A percentile compares a stretch with the other conserved stretches of the same genome.
phyloP scores from a whole-genome alignment of 164 flowering plant genomes.

The Stephania japonica region DNA sequence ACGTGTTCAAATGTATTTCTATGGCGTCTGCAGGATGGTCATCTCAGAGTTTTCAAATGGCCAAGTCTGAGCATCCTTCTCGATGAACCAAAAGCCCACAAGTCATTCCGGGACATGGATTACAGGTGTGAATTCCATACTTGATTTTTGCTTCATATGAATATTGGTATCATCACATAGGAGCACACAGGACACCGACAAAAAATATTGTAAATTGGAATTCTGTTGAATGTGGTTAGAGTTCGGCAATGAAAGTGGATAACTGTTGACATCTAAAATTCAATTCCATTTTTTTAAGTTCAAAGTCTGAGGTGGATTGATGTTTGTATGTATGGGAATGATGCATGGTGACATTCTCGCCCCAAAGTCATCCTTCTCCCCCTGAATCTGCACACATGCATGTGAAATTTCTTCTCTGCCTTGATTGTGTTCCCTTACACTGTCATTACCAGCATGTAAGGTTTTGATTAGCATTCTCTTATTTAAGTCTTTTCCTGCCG shows the following conservation, averaged over 20 bases:
- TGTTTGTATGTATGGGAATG: background rate
- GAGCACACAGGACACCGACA: background rate
- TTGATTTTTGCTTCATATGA: background rate
- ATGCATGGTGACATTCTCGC: background rate
- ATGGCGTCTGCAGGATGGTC: constrained; percentile 63
- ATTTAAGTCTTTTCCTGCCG: too few relatives aligned
- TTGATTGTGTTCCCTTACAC: background rate
- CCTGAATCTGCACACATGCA: background rate
- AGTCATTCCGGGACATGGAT: constrained; percentile 80
- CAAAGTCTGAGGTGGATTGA: background rate
- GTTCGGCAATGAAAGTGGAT: background rate
- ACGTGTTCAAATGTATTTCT: constrained; percentile 3
- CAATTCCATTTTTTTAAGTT: background rate
- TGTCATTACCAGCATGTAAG: background rate
- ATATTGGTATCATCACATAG: background rate
- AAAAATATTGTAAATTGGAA: too few relatives aligned
- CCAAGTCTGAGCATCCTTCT: constrained; percentile 65
- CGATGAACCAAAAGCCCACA: constrained; percentile 85
- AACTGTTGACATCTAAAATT: background rate
- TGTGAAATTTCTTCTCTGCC: background rate
- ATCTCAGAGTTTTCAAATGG: constrained; percentile 87
- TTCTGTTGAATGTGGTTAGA: too few relatives aligned
- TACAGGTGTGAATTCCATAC: constrained; percentile 48
- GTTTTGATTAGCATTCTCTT: too few relatives aligned
- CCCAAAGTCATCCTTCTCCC: background rate